Evolutionary conservation across 2,329 filamentous ascomycete species (phyloP).

Genomic region (Fusarium sp.): DNA sequence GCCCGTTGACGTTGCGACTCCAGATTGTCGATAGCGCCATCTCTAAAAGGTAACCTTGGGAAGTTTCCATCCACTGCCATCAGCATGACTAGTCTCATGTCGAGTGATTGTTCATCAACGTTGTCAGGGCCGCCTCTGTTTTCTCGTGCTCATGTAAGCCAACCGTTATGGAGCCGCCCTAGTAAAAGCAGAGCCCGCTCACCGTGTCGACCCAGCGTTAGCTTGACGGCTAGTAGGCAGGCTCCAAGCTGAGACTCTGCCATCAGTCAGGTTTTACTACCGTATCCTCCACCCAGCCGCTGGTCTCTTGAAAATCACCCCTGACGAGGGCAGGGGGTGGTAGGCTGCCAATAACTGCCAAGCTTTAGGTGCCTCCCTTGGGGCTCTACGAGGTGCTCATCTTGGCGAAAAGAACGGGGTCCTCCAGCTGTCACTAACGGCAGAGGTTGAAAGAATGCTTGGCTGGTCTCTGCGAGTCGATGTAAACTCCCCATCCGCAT

Average conservation of each 20-base stretch:
- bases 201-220: constrained; percentile 33
- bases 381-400: neutral
- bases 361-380: constrained; percentile 5
- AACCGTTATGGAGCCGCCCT: neutral
- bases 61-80: constrained; percentile 16
- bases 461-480: neutral
- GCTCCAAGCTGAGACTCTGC: constrained; percentile 27
- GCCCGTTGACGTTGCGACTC: constrained; percentile 26
- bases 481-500: neutral
- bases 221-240: constrained; percentile 21
- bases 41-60: constrained; percentile 3
- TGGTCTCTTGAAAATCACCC: constrained; percentile 23
- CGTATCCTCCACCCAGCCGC: neutral
- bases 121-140: constrained; percentile 3
- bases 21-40: constrained; percentile 19
- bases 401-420: constrained; percentile 1
- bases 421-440: neutral
- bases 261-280: neutral
- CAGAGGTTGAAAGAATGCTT: neutral
- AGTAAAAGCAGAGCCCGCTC: constrained; percentile 2
- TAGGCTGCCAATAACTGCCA: constrained; percentile 14
- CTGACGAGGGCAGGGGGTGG: constrained; percentile 23
- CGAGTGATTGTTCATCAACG: constrained; percentile 7
- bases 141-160: constrained; percentile 30
- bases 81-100: constrained; percentile 18